phyloP scores from a whole-genome alignment of 106 monocot genomes.

The Acorus calamus region DNA sequence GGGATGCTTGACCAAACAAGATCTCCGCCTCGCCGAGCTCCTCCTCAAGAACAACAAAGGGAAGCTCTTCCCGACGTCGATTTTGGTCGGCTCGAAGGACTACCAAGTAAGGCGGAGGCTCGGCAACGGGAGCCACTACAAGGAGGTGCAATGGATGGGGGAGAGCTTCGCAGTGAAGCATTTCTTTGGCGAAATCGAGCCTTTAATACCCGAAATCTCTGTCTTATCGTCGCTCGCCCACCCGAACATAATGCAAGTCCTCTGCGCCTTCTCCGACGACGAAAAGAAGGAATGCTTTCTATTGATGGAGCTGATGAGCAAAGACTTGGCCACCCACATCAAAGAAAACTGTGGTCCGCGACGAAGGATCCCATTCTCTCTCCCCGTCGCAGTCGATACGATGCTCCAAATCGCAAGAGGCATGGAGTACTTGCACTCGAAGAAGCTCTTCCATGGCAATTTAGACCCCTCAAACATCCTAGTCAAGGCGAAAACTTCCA shows the following conservation, averaged over 20 bases:
- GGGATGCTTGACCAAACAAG: slow-evolving; percentile 24
- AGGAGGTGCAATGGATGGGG: slow-evolving; percentile 59
- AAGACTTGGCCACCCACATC: slow-evolving; percentile 36
- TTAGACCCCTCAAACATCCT: slow-evolving; percentile 54
- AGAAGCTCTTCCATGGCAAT: slow-evolving; percentile 48
- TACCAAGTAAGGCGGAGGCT: slow-evolving; percentile 39
- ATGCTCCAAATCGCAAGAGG: slow-evolving; percentile 73
- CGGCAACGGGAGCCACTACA: slow-evolving; percentile 24
- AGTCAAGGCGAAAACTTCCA: slow-evolving; percentile 20
- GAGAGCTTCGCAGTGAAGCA: slow-evolving; percentile 35
- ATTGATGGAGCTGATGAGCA: slow-evolving; percentile 61
- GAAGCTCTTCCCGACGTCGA: slow-evolving; percentile 25
- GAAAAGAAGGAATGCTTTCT: slow-evolving; percentile 43
- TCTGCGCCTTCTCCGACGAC: slow-evolving; percentile 47
- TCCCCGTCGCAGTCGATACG: slow-evolving; percentile 48
- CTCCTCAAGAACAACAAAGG: slow-evolving; percentile 15
- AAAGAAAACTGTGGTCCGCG: slow-evolving; percentile 37
- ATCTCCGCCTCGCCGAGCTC: slow-evolving; percentile 33
- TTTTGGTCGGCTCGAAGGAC: slow-evolving; percentile 30
- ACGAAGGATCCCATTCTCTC: slow-evolving; percentile 34
- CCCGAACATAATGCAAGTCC: slow-evolving; percentile 34
- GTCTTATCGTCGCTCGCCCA: slow-evolving; percentile 33
- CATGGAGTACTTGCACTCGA: slow-evolving; percentile 72
- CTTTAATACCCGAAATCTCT: slow-evolving; percentile 27
- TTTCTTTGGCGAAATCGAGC: slow-evolving; percentile 28